Evolutionary conservation across 148 eudicot species (phyloP).

Genomic region (Selenicereus undatus): DNA sequence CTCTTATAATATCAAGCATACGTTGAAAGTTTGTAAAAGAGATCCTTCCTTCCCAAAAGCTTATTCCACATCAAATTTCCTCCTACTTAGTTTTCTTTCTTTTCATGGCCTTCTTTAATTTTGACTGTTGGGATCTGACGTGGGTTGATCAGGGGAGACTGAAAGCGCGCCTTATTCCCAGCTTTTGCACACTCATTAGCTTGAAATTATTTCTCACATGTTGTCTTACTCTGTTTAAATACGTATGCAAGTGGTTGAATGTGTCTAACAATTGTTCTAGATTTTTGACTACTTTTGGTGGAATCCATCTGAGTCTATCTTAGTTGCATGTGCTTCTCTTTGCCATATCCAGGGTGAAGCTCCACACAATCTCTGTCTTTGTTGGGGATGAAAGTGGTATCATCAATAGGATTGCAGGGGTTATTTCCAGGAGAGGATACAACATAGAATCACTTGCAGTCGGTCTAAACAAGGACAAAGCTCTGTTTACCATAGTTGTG

Average conservation of each 20-base stretch:
- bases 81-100: not conserved
- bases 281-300: not conserved
- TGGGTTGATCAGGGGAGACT: not conserved
- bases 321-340: not conserved
- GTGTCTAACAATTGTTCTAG: not conserved
- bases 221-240: not conserved
- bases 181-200: not conserved
- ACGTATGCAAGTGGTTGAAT: not conserved
- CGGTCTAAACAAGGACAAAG: conserved; percentile 89
- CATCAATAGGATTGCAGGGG: conserved; percentile 90
- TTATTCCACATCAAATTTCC: not conserved
- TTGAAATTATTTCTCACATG: not conserved
- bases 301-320: not conserved
- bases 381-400: conserved; percentile 98
- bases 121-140: not conserved
- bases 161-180: not conserved
- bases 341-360: conserved; percentile 46
- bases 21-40: not conserved
- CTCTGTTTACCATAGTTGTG: conserved; percentile 86
- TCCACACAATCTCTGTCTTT: conserved; percentile 83
- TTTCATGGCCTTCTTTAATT: not conserved
- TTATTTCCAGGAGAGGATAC: conserved; percentile 88
- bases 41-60: not conserved
- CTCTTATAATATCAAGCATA: not conserved
- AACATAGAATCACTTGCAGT: conserved; percentile 98